A percentile compares a stretch with the other conserved stretches of the same genome.
Conservation (phyloP, 1,139 yeast genomes). For the Geotrichum phurueaensis region DNA sequence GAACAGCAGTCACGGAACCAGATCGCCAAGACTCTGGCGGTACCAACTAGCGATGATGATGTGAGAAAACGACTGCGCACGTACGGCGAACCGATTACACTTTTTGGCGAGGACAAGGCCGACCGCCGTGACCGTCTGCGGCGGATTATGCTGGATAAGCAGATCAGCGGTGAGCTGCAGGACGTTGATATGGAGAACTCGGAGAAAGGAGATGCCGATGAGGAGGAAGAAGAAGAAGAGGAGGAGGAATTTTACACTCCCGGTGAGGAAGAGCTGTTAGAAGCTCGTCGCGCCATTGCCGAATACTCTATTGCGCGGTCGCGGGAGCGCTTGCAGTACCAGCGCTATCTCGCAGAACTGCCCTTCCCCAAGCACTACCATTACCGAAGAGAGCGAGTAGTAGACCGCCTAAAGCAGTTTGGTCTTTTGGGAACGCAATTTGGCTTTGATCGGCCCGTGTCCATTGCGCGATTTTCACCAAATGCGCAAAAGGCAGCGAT, state of each 20-base stretch:
- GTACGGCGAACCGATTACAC: conserved; percentile 54
- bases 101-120: conserved; percentile 55
- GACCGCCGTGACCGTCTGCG: conserved; percentile 57
- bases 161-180: conserved; percentile 23
- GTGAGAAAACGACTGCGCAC: conserved; percentile 47
- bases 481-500: conserved; percentile 44
- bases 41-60: conserved; percentile 61
- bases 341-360: conserved; percentile 26
- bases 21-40: conserved; percentile 30
- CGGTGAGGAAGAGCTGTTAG: conserved; percentile 54
- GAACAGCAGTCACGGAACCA: conserved; percentile 25
- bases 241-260: conserved; percentile 85
- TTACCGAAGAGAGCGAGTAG: conserved; percentile 45
- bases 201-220: conserved; percentile 31
- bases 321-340: conserved; percentile 38
- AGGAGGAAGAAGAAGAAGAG: conserved; percentile 43
- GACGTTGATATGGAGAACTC: conserved; percentile 29
- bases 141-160: conserved; percentile 33
- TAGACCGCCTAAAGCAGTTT: conserved; percentile 34
- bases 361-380: conserved; percentile 36
- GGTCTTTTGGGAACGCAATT: conserved; percentile 65
- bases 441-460: conserved; percentile 61
- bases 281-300: conserved; percentile 50
- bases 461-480: conserved; percentile 49
- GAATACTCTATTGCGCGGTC: conserved; percentile 47